phyloP scores from a whole-genome alignment of 2,329 filamentous ascomycete species.

The Tolypocladium paradoxum region DNA sequence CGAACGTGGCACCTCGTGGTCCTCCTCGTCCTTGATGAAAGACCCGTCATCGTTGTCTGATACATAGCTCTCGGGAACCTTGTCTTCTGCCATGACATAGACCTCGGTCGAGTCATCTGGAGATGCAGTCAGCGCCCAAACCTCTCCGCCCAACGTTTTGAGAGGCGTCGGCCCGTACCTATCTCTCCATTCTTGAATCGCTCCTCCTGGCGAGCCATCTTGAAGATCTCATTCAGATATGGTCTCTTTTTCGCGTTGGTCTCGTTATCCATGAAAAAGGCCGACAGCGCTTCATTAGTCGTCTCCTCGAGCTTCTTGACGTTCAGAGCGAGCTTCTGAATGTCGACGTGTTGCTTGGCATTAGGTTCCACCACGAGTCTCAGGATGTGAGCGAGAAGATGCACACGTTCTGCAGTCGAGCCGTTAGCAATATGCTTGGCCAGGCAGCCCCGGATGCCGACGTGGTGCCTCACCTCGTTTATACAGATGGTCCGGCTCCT shows the following conservation, averaged over 20 bases:
- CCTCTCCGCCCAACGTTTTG: background rate
- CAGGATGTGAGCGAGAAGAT: slow-evolving; percentile 50
- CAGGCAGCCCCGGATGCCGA: background rate
- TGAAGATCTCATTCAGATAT: slow-evolving; percentile 51
- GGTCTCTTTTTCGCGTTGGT: slow-evolving; percentile 44
- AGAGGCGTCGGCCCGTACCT: slow-evolving; percentile 27
- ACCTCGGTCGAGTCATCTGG: slow-evolving; percentile 37
- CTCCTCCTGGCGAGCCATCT: slow-evolving; percentile 46
- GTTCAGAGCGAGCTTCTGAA: slow-evolving; percentile 41
- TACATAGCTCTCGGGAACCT: slow-evolving; percentile 33
- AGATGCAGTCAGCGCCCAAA: slow-evolving; percentile 4
- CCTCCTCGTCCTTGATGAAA: slow-evolving; percentile 32
- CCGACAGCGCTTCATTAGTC: slow-evolving; percentile 45
- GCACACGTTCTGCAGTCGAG: slow-evolving; percentile 39
- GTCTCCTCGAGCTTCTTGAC: slow-evolving; percentile 47
- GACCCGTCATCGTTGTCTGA: slow-evolving; percentile 36
- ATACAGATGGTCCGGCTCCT: slow-evolving; percentile 63
- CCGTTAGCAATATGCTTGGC: background rate
- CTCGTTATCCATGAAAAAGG: slow-evolving; percentile 48
- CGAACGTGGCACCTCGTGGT: slow-evolving; percentile 25
- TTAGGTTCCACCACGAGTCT: slow-evolving; percentile 42
- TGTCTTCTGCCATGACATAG: slow-evolving; percentile 42
- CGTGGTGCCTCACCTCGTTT: slow-evolving; percentile 43
- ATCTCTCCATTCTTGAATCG: slow-evolving; percentile 45
- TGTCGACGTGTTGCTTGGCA: slow-evolving; percentile 36